A percentile compares a stretch with the other conserved stretches of the same genome.
These are phyloP conservation scores for Margaritispora aquatica DNA, from an alignment of 495 filamentous ascomycete genomes.

Conservation along the genomic window DNA sequence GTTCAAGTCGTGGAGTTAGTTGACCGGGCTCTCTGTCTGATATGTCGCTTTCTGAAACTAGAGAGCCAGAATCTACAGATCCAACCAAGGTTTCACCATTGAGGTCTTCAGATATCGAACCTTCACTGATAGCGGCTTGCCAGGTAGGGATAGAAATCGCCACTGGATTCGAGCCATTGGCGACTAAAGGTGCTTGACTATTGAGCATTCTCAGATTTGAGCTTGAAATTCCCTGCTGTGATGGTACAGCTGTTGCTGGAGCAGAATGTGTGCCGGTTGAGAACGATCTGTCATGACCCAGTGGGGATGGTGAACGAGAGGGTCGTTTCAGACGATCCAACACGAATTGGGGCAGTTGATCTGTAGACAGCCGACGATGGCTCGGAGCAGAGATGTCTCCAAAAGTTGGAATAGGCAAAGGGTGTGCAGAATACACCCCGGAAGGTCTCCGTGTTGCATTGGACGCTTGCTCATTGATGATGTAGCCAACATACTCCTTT, in stretches of 20 bases:
- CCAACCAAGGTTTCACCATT: slow-evolving; percentile 13
- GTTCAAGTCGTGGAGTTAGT: slow-evolving; percentile 15
- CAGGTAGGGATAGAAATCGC: slow-evolving; percentile 19
- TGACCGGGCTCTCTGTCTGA: slow-evolving; percentile 12
- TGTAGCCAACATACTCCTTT: slow-evolving; percentile 33
- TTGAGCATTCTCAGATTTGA: slow-evolving; percentile 17
- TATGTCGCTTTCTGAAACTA: slow-evolving; percentile 13
- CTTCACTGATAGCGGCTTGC: slow-evolving; percentile 15
- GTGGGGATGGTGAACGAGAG: slow-evolving; percentile 49
- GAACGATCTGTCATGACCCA: slow-evolving; percentile 38
- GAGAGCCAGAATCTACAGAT: slow-evolving; percentile 20
- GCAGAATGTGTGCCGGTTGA: slow-evolving; percentile 36
- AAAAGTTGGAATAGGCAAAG: slow-evolving; percentile 35
- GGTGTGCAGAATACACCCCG: background rate
- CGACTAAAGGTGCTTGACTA: slow-evolving; percentile 35
- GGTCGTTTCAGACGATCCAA: slow-evolving; percentile 43
- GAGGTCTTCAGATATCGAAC: slow-evolving; percentile 11
- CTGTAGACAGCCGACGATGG: slow-evolving; percentile 29
- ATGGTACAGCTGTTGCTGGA: slow-evolving; percentile 22
- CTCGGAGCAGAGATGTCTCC: slow-evolving; percentile 28
- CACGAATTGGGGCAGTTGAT: slow-evolving; percentile 42
- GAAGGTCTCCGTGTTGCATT: slow-evolving; percentile 28
- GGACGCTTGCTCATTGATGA: slow-evolving; percentile 29
- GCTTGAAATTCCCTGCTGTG: slow-evolving; percentile 19
- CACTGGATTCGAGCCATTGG: slow-evolving; percentile 38